Percentiles rank a stretch among this genome's conserved stretches.
Conservation (phyloP, 768 basidiomycete genomes). For the Hericium alpestre region DNA sequence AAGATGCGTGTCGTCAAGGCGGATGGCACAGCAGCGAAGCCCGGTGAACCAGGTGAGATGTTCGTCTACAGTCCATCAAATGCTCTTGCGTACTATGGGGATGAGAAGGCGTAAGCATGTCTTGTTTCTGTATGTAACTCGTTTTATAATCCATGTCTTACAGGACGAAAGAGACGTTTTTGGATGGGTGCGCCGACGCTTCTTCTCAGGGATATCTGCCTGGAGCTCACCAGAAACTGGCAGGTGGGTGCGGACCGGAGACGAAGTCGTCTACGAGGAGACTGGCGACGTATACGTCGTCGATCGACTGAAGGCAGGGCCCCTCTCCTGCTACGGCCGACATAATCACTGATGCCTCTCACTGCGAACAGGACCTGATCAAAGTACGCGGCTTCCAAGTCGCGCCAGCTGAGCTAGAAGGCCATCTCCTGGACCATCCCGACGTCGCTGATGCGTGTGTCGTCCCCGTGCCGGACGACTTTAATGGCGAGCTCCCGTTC, state of each 20-base stretch:
- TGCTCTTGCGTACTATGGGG: slow-evolving; percentile 38
- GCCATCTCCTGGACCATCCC: slow-evolving; percentile 45
- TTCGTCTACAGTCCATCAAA: slow-evolving; percentile 30
- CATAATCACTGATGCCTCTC: slow-evolving; percentile 10
- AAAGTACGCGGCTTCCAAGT: slow-evolving; percentile 69
- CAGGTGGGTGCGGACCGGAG: slow-evolving; percentile 63
- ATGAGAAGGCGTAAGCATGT: slow-evolving; percentile 44
- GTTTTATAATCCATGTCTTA: background rate
- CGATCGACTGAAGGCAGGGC: slow-evolving; percentile 45
- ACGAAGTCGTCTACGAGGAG: slow-evolving; percentile 45
- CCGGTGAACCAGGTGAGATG: slow-evolving; percentile 51
- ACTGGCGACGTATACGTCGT: slow-evolving; percentile 49
- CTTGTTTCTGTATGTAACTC: background rate
- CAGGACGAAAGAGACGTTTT: slow-evolving; percentile 60
- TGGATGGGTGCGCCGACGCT: slow-evolving; percentile 40
- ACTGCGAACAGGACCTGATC: slow-evolving; percentile 40
- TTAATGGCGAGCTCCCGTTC: slow-evolving; percentile 63
- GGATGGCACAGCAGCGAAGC: slow-evolving; percentile 43
- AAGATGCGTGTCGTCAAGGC: slow-evolving; percentile 38
- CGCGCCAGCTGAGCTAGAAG: slow-evolving; percentile 65
- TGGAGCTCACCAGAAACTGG: background rate
- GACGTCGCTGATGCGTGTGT: slow-evolving; percentile 57
- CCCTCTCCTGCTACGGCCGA: background rate
- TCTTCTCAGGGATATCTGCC: background rate
- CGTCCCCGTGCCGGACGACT: slow-evolving; percentile 59